Percentiles rank a stretch among this genome's conserved stretches.
Evolutionary conservation across 352 stramenopile genomes (phyloP).

Genomic region (Phytopythium mirpurense): DNA sequence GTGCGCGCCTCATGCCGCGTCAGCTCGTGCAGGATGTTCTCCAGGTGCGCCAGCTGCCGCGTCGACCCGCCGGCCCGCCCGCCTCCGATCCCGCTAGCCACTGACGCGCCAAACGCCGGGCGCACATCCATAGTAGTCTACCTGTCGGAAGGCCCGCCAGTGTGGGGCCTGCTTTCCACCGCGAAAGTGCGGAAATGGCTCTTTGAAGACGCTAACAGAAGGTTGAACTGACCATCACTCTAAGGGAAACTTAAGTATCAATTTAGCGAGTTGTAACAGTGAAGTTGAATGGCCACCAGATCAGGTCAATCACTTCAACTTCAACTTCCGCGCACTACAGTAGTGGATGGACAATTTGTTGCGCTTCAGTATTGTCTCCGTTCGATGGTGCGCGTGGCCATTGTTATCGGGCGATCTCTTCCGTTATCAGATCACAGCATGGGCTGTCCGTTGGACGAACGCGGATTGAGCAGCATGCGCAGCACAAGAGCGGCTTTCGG

Average conservation of each 20-base stretch:
- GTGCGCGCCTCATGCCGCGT: constrained; percentile 41
- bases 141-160: not conserved
- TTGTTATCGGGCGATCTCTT: not conserved
- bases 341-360: too few relatives aligned
- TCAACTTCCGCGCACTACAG: too few relatives aligned
- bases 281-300: not conserved
- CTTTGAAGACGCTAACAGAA: too few relatives aligned
- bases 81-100: not conserved
- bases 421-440: constrained; percentile 1
- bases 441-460: not conserved
- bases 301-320: too few relatives aligned
- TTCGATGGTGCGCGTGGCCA: not conserved
- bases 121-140: not conserved
- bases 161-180: not conserved
- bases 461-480: too few relatives aligned
- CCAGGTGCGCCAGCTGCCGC: constrained; percentile 35
- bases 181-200: constrained; percentile 2
- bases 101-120: not conserved
- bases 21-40: constrained; percentile 50
- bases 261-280: not conserved
- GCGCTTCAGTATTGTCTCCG: too few relatives aligned
- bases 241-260: not conserved
- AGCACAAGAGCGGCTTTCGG: too few relatives aligned
- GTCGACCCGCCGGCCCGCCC: constrained; percentile 4
- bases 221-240: constrained; percentile 8